phyloP scores from a whole-genome alignment of 202 grass and related monocot genomes.

The Tripidium arundinaceum region DNA sequence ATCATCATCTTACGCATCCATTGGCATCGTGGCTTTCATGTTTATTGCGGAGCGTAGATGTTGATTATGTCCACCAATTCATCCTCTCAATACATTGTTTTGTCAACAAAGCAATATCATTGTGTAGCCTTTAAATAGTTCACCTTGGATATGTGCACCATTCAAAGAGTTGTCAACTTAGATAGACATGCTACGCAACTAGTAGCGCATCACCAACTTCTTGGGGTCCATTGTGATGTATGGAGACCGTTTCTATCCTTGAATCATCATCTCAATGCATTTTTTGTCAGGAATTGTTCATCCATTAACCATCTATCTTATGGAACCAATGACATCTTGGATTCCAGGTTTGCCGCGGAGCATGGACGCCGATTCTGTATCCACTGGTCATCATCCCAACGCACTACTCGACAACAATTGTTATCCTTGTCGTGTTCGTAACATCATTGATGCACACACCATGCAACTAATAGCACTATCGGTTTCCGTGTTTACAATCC shows the following conservation, averaged over 20 bases:
- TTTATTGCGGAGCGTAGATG: too few relatives aligned
- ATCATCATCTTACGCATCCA: too few relatives aligned
- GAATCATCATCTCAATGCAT: neutral
- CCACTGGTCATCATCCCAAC: neutral
- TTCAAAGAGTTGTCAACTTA: neutral
- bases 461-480: too few relatives aligned
- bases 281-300: accelerated
- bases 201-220: neutral
- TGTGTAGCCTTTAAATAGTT: neutral
- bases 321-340: neutral
- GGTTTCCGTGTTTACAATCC: too few relatives aligned
- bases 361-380: neutral
- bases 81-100: neutral
- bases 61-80: too few relatives aligned
- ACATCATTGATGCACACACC: neutral
- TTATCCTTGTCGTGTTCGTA: neutral
- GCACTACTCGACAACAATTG: neutral
- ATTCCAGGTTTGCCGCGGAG: neutral
- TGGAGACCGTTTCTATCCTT: neutral
- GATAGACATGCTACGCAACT: neutral
- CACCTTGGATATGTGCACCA: neutral
- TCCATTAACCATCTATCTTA: neutral
- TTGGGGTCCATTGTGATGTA: too few relatives aligned
- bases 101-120: neutral
- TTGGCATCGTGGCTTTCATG: too few relatives aligned